These are phyloP conservation scores for Fusarium xyrophilum DNA, from an alignment of 2,329 filamentous ascomycete species.

Conservation along the genomic window DNA sequence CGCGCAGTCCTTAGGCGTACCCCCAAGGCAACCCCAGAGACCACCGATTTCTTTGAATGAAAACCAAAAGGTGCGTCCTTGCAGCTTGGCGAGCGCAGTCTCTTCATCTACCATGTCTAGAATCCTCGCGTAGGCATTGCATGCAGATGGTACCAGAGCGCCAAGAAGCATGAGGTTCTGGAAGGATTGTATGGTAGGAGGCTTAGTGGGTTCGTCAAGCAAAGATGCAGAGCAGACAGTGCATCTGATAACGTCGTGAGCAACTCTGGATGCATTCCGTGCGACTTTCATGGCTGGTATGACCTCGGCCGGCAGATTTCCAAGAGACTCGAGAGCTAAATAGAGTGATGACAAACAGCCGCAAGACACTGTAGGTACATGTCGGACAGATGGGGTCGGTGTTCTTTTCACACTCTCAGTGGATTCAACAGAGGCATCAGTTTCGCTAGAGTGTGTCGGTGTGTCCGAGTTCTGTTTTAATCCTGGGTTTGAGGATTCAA, in stretches of 20 bases:
- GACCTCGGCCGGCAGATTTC: conserved; percentile 54
- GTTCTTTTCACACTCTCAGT: conserved; percentile 15
- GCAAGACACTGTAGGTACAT: conserved; percentile 49
- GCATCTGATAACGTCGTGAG: conserved; percentile 61
- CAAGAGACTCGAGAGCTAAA: conserved; percentile 58
- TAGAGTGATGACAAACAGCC: conserved; percentile 59
- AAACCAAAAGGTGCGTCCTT: conserved; percentile 54
- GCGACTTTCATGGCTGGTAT: conserved; percentile 56
- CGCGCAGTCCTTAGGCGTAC: conserved; percentile 39
- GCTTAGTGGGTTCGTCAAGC: conserved; percentile 44
- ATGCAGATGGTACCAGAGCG: conserved; percentile 63
- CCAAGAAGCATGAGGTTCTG: conserved; percentile 67
- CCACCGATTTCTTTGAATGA: conserved; percentile 57
- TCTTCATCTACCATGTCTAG: conserved; percentile 63
- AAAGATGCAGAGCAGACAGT: conserved; percentile 54
- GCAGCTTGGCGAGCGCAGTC: conserved; percentile 52
- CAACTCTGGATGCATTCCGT: conserved; percentile 56
- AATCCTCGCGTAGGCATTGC: conserved; percentile 63
- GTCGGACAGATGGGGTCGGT: conserved; percentile 20
- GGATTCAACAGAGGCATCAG: conserved; percentile 31
- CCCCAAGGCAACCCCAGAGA: conserved; percentile 51
- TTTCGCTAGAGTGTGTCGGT: conserved; percentile 37
- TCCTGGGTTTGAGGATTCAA: conserved; percentile 21
- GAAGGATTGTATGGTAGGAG: conserved; percentile 57
- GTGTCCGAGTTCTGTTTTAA: conserved; percentile 22